These are phyloP conservation scores for Flagelloscypha sp. DNA, from an alignment of 768 basidiomycete genomes.

Conservation along the genomic window DNA sequence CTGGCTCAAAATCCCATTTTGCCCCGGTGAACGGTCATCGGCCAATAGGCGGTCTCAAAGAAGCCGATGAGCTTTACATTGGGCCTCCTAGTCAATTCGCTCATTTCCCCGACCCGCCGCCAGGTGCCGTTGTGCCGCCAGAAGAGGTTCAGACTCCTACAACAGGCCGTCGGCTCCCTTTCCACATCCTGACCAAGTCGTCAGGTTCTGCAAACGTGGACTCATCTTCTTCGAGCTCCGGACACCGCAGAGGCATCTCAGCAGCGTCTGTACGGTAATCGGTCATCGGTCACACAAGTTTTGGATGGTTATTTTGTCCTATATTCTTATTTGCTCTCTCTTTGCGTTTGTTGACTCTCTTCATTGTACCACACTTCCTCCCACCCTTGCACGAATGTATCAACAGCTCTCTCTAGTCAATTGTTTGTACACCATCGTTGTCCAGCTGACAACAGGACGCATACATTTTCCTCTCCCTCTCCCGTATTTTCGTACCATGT, in stretches of 20 bases:
- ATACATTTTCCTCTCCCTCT: too few species aligned
- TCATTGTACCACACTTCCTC: slow-evolving; percentile 11
- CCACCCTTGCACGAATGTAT: too few species aligned
- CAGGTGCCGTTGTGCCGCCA: slow-evolving; percentile 20
- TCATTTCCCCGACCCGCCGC: slow-evolving; percentile 61
- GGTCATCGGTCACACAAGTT: slow-evolving; percentile 1
- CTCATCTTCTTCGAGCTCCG: slow-evolving; percentile 19
- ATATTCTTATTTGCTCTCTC: slow-evolving; percentile 16
- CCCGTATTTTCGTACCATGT: too few species aligned
- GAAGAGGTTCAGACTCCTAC: slow-evolving; percentile 45
- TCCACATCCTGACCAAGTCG: slow-evolving; percentile 60
- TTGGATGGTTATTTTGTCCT: slow-evolving; percentile 13
- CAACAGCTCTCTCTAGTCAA: too few species aligned
- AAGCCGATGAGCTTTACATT: slow-evolving; percentile 42
- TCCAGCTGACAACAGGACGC: too few species aligned
- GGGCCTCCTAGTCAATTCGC: slow-evolving; percentile 68
- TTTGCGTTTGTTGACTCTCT: slow-evolving; percentile 15
- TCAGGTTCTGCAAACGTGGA: slow-evolving; percentile 25
- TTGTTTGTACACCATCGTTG: too few species aligned
- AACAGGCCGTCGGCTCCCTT: slow-evolving; percentile 57
- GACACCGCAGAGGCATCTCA: slow-evolving; percentile 47
- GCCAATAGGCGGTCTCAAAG: slow-evolving; percentile 32
- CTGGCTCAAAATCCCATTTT: slow-evolving; percentile 25
- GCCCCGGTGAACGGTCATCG: slow-evolving; percentile 31
- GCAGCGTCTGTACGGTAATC: slow-evolving; percentile 24